These are phyloP conservation scores for Magnaporthiopsis rhizophila DNA, from an alignment of 2,329 filamentous ascomycete genomes.

Conservation along the genomic window DNA sequence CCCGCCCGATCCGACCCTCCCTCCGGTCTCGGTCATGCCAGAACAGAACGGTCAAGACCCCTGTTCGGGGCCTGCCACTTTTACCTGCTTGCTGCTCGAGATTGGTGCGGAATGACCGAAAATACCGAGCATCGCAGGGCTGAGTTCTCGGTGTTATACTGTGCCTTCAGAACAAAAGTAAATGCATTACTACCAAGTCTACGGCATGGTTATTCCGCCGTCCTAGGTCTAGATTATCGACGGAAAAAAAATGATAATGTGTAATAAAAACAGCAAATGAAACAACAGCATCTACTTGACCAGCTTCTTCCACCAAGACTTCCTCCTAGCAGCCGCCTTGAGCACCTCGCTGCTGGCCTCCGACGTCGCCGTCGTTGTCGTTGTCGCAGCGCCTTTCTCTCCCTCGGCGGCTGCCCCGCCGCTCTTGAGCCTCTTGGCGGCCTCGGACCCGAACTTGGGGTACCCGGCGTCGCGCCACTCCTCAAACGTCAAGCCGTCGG, in stretches of 20 bases:
- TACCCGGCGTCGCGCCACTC: constrained; percentile 1
- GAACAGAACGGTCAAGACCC: not conserved
- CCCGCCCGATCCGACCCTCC: not conserved
- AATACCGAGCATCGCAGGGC: no score
- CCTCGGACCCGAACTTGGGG: not conserved
- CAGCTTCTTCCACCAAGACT: not conserved
- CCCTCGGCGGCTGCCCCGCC: no score
- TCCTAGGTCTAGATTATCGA: not conserved
- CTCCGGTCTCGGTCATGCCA: not conserved
- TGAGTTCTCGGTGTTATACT: no score
- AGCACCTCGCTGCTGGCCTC: not conserved
- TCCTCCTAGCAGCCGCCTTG: not conserved
- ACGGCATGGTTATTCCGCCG: not conserved
- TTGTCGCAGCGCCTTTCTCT: no score
- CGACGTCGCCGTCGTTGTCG: not conserved
- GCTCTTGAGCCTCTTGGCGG: not conserved
- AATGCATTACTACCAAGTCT: not conserved
- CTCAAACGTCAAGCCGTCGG: not conserved
- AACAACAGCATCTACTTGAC: not conserved
- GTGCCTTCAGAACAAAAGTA: not conserved
- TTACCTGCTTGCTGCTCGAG: not conserved
- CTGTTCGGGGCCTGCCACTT: no score
- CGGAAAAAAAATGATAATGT: no score
- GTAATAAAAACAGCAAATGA: not conserved
- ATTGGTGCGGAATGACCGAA: no score